These are phyloP conservation scores for Primulina eburnea DNA, from an alignment of 257 asterid species.

Conservation along the genomic window DNA sequence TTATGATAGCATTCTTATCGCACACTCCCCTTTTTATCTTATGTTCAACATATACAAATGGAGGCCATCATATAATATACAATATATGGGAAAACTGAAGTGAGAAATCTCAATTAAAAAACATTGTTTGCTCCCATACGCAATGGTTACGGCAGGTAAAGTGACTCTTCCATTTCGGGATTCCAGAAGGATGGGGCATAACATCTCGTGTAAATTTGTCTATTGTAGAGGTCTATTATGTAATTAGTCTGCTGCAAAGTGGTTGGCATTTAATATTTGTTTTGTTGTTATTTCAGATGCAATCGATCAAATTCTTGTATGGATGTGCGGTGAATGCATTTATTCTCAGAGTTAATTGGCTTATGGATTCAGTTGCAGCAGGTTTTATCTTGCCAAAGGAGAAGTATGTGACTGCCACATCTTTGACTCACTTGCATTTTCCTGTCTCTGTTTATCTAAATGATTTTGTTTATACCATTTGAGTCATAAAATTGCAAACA, in stretches of 20 bases:
- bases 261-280: constrained; percentile 23
- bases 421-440: constrained; percentile 8
- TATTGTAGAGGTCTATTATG: constrained; percentile 10
- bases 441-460: constrained; percentile 6
- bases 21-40: no score
- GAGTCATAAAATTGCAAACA: constrained; percentile 6
- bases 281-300: constrained; percentile 53
- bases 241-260: not conserved
- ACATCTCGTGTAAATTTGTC: not conserved
- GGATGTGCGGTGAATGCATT: constrained; percentile 77
- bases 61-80: no score
- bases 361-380: constrained; percentile 65
- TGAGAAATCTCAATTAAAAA: not conserved
- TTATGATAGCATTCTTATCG: constrained; percentile 5
- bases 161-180: no score
- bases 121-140: no score
- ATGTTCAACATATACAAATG: no score
- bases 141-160: no score
- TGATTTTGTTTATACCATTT: constrained; percentile 16
- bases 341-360: constrained; percentile 66
- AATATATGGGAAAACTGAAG: not conserved
- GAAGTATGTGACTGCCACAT: constrained; percentile 38
- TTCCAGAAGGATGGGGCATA: no score
- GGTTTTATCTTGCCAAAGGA: constrained; percentile 59
- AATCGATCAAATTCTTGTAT: constrained; percentile 72